Percentiles rank a stretch among this genome's conserved stretches.
Evolutionary conservation across 2,329 filamentous ascomycete genomes (phyloP).

Genomic region (Sporothrix euskadiensis): DNA sequence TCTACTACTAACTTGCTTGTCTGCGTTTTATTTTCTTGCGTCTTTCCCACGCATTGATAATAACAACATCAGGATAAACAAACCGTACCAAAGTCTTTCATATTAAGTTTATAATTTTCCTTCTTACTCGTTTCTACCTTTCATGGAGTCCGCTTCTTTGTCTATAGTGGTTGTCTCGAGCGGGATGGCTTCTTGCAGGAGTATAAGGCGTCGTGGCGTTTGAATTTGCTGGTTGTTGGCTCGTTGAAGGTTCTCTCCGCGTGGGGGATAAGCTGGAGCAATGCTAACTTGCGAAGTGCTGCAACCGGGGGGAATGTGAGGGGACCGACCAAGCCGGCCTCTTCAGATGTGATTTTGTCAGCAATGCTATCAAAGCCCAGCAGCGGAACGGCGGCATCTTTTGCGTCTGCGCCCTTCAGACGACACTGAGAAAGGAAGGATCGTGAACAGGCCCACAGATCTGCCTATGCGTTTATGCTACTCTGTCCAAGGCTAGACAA

Average conservation of each 20-base stretch:
- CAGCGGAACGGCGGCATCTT: not conserved
- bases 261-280: not conserved
- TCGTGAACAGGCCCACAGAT: not conserved
- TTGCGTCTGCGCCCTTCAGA: not conserved
- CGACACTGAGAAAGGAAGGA: not conserved
- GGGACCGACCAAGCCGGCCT: not conserved
- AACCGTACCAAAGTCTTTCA: constrained; percentile 11
- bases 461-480: not conserved
- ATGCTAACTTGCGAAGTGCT: not conserved
- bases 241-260: not conserved
- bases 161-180: not conserved
- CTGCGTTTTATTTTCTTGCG: not conserved
- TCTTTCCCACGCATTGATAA: not conserved
- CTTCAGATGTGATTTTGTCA: not conserved
- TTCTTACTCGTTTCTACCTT: not conserved
- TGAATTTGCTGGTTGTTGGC: not conserved
- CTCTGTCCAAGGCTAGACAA: not conserved
- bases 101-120: constrained; percentile 9
- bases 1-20: not conserved
- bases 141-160: not conserved
- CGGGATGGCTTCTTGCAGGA: not conserved
- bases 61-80: not conserved
- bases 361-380: not conserved
- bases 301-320: not conserved
- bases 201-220: not conserved